Percentiles rank a stretch among this genome's conserved stretches.
Conservation (phyloP, 257 asterid species). For the Fraxinus quadrangulata region DNA sequence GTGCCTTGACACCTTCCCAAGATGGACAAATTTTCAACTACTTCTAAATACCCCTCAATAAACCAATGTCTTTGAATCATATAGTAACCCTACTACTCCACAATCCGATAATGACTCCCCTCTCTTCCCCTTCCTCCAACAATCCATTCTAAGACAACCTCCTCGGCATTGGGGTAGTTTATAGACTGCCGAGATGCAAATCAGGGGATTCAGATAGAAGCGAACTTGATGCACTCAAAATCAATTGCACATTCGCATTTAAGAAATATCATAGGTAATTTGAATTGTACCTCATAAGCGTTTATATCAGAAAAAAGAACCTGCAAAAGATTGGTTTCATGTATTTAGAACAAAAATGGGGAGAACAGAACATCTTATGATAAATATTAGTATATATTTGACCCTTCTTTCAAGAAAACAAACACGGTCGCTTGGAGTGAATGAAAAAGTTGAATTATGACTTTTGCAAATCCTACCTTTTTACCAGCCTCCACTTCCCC, state of each 20-base stretch:
- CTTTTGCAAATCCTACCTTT: conserved; percentile 47
- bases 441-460: neutral
- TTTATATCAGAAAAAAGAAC: conserved; percentile 85
- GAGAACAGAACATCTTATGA: neutral
- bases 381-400: neutral
- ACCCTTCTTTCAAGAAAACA: neutral
- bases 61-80: neutral
- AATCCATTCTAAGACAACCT: neutral
- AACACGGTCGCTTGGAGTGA: neutral
- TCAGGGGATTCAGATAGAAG: neutral
- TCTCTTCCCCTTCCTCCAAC: neutral
- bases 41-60: neutral
- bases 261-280: neutral
- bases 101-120: neutral
- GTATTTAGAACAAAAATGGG: neutral
- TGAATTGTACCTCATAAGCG: conserved; percentile 69
- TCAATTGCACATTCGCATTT: neutral
- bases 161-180: neutral
- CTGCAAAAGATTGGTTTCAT: conserved; percentile 44
- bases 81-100: neutral
- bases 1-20: neutral
- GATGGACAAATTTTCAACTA: neutral
- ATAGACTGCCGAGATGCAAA: neutral
- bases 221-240: neutral
- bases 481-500: conserved; percentile 65